Base-by-base conservation (phyloP, 176 grass and related monocot species). In the Rhynchospora tenuis region DNA sequence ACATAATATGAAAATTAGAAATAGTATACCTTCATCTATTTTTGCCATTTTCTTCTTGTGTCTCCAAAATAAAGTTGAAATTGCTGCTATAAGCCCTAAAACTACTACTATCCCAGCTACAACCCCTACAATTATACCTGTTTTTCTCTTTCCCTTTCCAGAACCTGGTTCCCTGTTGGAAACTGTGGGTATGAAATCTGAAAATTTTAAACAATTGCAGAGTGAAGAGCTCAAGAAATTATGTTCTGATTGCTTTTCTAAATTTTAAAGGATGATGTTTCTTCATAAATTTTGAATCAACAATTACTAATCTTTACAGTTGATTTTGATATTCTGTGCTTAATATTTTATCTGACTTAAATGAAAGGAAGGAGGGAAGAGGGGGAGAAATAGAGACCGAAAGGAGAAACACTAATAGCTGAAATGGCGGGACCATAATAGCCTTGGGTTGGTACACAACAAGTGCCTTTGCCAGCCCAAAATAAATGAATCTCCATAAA, bases 401-500 rank as follows among this genome's bases (percentile, higher is more conserved):
- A 81, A 84, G 94, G 91, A 78, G 86, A 88, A 59, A 80, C 88
- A 71, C 94, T 97, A 68, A 97, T 90, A 76, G 92, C 90, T 45
- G 92, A 94, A 73, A 97, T 83, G 4, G 87, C 88, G 63, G 88
- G 88, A 2, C 90, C 94, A 13, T 97, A 94, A 79, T 90, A 92
- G 75, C 94, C 91, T 90, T 94, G 90, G 43, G 19, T 55, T 86
- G 91, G 94, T 79, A 89, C 68, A 82, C 94, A 97, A 57, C 91
- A 97, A 86, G 91, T 97, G n/a, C 94, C 94, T 86, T 93, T 97
- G 27, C 94, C 94, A 84, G 94, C 91, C 94, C 91, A 97, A 79
- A 97, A 97, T 80, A 97, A 92, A 92, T 97, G 94, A 84, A 97
- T 90, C 71, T 97, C 94, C 20, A 97, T 85, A 56, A 97, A 94